Evolutionary conservation across 129 eudicot species (phyloP).

Genomic region (Arctium minus): DNA sequence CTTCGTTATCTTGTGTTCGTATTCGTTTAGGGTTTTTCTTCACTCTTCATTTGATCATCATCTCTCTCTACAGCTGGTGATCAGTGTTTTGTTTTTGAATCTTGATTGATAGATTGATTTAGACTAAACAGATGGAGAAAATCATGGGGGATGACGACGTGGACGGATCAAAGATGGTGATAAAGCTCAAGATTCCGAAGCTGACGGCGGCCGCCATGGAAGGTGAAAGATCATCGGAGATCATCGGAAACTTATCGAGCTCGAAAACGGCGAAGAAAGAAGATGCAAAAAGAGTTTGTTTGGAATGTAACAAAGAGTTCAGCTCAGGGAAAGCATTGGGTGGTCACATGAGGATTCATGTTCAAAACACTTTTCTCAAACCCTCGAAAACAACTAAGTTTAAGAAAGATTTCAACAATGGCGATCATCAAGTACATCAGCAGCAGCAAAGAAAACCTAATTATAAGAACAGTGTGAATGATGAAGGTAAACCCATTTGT

Average conservation of each 20-base stretch:
- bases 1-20: background rate
- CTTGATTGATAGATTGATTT: background rate
- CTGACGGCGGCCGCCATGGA: background rate
- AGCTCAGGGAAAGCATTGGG: slow-evolving; percentile 65
- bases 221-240: slow-evolving; percentile 1
- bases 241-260: background rate
- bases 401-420: slow-evolving; percentile 5
- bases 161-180: slow-evolving; percentile 21
- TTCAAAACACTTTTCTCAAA: slow-evolving; percentile 7
- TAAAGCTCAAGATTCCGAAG: slow-evolving; percentile 40
- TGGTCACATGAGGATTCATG: slow-evolving; percentile 77
- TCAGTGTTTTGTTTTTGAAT: background rate
- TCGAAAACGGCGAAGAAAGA: background rate
- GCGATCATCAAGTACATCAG: background rate
- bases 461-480: slow-evolving; percentile 14
- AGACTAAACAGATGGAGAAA: slow-evolving; percentile 3
- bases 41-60: background rate
- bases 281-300: slow-evolving; percentile 34
- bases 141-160: background rate
- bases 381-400: background rate
- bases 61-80: background rate
- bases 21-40: background rate
- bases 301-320: slow-evolving; percentile 49
- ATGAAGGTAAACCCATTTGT: slow-evolving; percentile 36
- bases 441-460: background rate